Base-by-base conservation (phyloP, 139 green algal species). In the Volvox reticuliferus region DNA sequence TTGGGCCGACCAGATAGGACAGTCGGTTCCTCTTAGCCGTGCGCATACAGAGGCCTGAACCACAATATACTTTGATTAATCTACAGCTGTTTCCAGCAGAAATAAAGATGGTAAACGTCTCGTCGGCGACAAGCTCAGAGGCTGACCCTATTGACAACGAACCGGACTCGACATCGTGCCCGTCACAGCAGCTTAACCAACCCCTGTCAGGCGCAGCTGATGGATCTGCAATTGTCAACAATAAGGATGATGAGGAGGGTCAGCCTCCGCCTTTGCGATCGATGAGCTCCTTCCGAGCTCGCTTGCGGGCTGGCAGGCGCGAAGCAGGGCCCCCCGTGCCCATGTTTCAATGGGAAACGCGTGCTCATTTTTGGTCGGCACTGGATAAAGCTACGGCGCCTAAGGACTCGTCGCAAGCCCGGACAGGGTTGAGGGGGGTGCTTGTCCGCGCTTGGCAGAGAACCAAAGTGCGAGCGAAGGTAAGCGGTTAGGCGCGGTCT, bases 361-460 rank as follows among this genome's bases (percentile, higher is more conserved):
- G 84, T 21, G 69, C 67, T 24, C 84, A 89, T 30, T 89, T 89
- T 63, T 89, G 84, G 84, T 73, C 82, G 0, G 82, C 33, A 16
- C 32, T 88, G 21, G 82, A 88, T 13, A 88, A 88, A 73, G 63
- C 63, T 5, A 17, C 65, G 24, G 65, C 35, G 22, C 63, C 65
- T 0, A 6, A 22, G 35, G 35, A 79, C 55, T 26, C 79, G 18
- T 86, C 55, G 26, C 44, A 86, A 32, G 36, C 78, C 26, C 78
- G 78, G 2, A 35, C 75, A 21, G 71, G 75, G 19, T 17, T 81
- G 30, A 9, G 75, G 30, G 75, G 71, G 71, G 14, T 79, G 71
- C 71, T 79, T 30, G 71, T 32, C 1, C 71, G 71, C 28, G 71
- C 71, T 36, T 79, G 71, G 71, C 28, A 36, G 71, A 79, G 71